phyloP scores from a whole-genome alignment of 1,139 yeast genomes.

The Insectozyma bohioensis region DNA sequence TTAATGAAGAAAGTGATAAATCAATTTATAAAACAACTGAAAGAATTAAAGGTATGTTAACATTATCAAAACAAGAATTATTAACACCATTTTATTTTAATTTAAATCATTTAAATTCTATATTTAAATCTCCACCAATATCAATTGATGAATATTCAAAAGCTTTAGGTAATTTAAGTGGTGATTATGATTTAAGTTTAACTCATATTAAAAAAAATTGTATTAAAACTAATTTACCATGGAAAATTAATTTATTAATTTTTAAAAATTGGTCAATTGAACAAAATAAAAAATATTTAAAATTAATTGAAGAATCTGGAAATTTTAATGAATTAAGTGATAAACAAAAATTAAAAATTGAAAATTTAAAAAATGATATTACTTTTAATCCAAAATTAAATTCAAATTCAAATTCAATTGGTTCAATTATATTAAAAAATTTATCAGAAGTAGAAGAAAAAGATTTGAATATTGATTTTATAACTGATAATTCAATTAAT shows the following conservation, averaged over 20 bases:
- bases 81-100: slow-evolving; percentile 77
- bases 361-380: slow-evolving; percentile 26
- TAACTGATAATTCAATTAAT: slow-evolving; percentile 52
- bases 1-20: slow-evolving; percentile 34
- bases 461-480: slow-evolving; percentile 43
- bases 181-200: slow-evolving; percentile 63
- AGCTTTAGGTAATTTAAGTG: slow-evolving; percentile 83
- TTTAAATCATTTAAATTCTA: slow-evolving; percentile 71
- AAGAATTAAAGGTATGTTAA: slow-evolving; percentile 89
- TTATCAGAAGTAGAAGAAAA: slow-evolving; percentile 13
- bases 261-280: slow-evolving; percentile 65
- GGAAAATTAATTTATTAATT: slow-evolving; percentile 72
- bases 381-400: slow-evolving; percentile 35
- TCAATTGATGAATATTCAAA: slow-evolving; percentile 69
- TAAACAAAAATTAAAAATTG: slow-evolving; percentile 30
- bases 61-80: slow-evolving; percentile 75
- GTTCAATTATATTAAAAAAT: slow-evolving; percentile 56
- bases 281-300: slow-evolving; percentile 34
- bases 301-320: slow-evolving; percentile 16
- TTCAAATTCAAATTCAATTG: slow-evolving; percentile 48
- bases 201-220: slow-evolving; percentile 89
- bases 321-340: slow-evolving; percentile 21
- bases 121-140: slow-evolving; percentile 81
- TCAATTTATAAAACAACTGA: slow-evolving; percentile 51
- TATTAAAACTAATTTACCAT: slow-evolving; percentile 87